These are phyloP conservation scores for Magnusiomyces tetraspermus DNA, from an alignment of 1,139 yeast species.

Conservation along the genomic window DNA sequence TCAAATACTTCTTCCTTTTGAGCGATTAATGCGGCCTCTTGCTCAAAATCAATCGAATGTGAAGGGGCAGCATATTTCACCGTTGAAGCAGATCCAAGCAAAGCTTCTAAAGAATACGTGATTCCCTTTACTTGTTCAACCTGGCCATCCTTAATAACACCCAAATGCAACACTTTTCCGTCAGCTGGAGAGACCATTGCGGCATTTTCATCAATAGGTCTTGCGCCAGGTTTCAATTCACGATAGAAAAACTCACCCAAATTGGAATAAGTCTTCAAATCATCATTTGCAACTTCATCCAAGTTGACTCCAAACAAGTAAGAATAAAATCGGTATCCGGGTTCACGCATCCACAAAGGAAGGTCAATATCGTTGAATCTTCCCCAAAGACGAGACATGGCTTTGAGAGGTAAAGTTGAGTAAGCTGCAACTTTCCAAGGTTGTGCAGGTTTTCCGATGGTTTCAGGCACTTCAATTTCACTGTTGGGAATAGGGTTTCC, in stretches of 20 bases:
- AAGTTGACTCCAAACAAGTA: constrained; percentile 78
- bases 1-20: constrained; percentile 29
- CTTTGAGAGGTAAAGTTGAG: constrained; percentile 82
- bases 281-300: constrained; percentile 80
- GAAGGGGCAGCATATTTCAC: constrained; percentile 51
- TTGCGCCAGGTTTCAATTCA: constrained; percentile 61
- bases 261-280: constrained; percentile 63
- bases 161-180: constrained; percentile 81
- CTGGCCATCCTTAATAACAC: constrained; percentile 68
- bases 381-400: constrained; percentile 93
- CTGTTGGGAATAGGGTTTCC: constrained; percentile 10
- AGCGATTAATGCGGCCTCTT: not conserved
- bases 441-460: constrained; percentile 49
- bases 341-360: constrained; percentile 83
- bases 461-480: constrained; percentile 21
- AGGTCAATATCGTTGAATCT: constrained; percentile 69
- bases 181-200: constrained; percentile 83
- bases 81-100: constrained; percentile 49
- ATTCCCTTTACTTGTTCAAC: constrained; percentile 97
- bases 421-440: constrained; percentile 88
- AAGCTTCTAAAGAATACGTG: constrained; percentile 83
- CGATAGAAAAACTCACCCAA: constrained; percentile 89
- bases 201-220: constrained; percentile 60
- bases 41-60: constrained; percentile 41
- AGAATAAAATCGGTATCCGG: constrained; percentile 72